Percentiles rank a stretch among this genome's conserved stretches.
Evolutionary conservation across 768 basidiomycete genomes (phyloP).

Genomic region (Steccherinum ochraceum): DNA sequence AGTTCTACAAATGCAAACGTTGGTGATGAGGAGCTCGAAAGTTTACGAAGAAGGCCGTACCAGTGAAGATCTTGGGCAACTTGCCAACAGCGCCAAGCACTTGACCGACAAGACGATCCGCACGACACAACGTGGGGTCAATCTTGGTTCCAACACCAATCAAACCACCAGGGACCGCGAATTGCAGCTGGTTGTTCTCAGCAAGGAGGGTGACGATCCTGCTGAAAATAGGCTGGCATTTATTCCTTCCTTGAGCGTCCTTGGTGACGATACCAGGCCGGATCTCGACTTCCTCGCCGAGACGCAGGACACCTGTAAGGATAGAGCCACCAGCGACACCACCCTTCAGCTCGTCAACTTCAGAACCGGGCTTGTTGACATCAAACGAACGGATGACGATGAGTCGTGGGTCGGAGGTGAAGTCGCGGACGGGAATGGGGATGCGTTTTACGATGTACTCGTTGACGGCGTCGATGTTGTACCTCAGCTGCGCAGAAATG

Average conservation of each 20-base stretch:
- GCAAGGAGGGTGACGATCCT: conserved; percentile 88
- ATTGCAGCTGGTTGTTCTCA: conserved; percentile 89
- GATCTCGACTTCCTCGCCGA: conserved; percentile 95
- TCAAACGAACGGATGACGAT: conserved; percentile 99
- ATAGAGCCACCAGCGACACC: conserved; percentile 98
- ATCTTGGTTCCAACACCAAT: conserved; percentile 98
- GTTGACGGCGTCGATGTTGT: conserved; percentile 99
- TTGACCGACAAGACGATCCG: conserved; percentile 94
- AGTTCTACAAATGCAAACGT: conserved; percentile 45
- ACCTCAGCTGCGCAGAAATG: conserved; percentile 96
- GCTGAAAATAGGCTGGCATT: conserved; percentile 92
- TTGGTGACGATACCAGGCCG: conserved; percentile 96
- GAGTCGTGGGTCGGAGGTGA: conserved; percentile 83
- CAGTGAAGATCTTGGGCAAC: conserved; percentile 88
- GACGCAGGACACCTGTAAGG: conserved; percentile 81
- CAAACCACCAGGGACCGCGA: conserved; percentile 94
- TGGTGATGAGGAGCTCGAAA: no score
- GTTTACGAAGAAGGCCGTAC: conserved; percentile 28
- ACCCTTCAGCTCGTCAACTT: conserved; percentile 95
- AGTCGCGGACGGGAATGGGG: conserved; percentile 91
- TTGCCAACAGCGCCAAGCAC: conserved; percentile 94
- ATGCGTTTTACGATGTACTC: conserved; percentile 98
- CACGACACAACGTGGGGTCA: conserved; percentile 94
- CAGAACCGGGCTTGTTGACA: conserved; percentile 98
- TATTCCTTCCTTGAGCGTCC: conserved; percentile 82